phyloP scores from a whole-genome alignment of 73 alveolate species.

The Paramecium pentaurelia region DNA sequence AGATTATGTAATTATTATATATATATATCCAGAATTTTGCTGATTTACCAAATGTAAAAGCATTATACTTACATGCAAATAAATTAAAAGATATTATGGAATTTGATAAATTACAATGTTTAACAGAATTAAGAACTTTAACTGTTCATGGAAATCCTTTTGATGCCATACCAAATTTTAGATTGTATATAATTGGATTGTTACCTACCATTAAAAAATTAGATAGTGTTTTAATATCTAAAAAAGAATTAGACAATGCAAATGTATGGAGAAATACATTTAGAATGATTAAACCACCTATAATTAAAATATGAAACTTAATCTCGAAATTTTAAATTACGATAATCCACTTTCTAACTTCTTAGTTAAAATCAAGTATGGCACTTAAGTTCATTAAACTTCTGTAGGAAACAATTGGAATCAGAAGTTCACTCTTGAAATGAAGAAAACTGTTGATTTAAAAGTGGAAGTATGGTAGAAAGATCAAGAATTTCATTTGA shows the following conservation, averaged over 20 bases:
- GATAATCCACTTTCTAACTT: neutral
- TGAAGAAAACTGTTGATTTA: neutral
- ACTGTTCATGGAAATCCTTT: constrained; percentile 63
- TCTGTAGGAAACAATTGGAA: constrained; percentile 23
- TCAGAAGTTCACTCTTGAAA: neutral
- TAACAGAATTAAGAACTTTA: constrained; percentile 1
- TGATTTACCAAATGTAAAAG: constrained; percentile 45
- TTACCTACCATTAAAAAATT: constrained; percentile 53
- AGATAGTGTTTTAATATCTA: constrained; percentile 54
- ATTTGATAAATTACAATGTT: neutral
- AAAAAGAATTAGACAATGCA: constrained; percentile 53
- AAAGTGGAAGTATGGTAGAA: constrained; percentile 41
- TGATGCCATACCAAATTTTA: constrained; percentile 59
- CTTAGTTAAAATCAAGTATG: constrained; percentile 22
- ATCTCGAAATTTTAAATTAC: constrained; percentile 28
- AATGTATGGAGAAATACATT: constrained; percentile 22
- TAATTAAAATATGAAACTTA: constrained; percentile 25
- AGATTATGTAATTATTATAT: neutral
- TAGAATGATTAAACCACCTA: constrained; percentile 40
- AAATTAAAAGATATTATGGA: constrained; percentile 41
- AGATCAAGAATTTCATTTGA: neutral
- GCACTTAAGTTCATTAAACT: constrained; percentile 34
- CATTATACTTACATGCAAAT: constrained; percentile 48
- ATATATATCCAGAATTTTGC: constrained; percentile 2
- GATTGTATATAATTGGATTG: constrained; percentile 51